Evolutionary conservation across 75 land plant genomes (phyloP).

Genomic region (Cunninghamia lanceolata): DNA sequence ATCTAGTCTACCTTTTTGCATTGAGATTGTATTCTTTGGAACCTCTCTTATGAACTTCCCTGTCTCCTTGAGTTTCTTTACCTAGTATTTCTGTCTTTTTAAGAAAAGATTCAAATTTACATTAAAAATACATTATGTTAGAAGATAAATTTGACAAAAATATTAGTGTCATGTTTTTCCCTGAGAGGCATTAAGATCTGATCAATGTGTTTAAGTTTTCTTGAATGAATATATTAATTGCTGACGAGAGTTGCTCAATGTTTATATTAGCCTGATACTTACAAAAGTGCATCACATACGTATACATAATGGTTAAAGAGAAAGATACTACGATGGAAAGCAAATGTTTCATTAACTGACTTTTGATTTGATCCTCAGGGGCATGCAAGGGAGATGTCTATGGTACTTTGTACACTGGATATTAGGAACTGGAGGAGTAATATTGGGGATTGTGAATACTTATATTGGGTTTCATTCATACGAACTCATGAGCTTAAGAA

Average conservation of each 20-base stretch:
- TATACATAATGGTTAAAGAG: not conserved
- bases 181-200: not conserved
- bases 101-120: not conserved
- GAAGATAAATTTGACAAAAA: not conserved
- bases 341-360: not conserved
- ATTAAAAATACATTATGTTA: not conserved
- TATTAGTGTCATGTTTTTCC: not conserved
- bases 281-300: not conserved
- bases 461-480: slow-evolving; percentile 68
- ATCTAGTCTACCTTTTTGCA: not conserved
- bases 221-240: not conserved
- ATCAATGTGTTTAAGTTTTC: not conserved
- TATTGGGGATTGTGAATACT: slow-evolving; percentile 64
- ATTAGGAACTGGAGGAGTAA: slow-evolving; percentile 54
- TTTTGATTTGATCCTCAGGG: slow-evolving; percentile 37
- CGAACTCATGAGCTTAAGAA: slow-evolving; percentile 40
- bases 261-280: not conserved
- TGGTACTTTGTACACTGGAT: slow-evolving; percentile 83
- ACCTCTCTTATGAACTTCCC: not conserved
- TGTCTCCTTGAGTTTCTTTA: not conserved
- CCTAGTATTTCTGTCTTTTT: not conserved
- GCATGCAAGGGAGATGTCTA: slow-evolving; percentile 49
- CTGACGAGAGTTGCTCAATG: not conserved
- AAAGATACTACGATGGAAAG: not conserved
- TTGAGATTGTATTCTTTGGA: not conserved